Conservation (phyloP, 345 rosid species). For the Salix suchowensis region DNA sequence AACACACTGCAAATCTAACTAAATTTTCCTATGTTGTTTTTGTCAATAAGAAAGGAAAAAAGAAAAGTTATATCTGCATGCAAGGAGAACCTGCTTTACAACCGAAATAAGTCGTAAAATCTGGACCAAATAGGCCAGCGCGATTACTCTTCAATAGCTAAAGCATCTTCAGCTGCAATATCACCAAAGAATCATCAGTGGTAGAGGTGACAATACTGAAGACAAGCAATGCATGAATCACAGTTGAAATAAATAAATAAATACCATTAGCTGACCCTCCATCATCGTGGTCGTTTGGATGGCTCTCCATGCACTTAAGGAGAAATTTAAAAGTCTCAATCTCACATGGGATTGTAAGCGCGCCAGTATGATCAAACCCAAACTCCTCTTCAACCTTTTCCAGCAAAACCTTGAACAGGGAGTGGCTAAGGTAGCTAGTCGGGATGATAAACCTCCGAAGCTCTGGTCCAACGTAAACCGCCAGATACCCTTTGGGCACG, state of each 20-base stretch:
- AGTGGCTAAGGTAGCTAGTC: conserved; percentile 75
- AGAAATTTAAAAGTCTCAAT: conserved; percentile 93
- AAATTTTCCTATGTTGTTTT: conserved; percentile 23
- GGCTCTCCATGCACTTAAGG: conserved; percentile 71
- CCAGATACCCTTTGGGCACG: conserved; percentile 86
- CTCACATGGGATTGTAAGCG: conserved; percentile 88
- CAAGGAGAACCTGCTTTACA: conserved; percentile 28
- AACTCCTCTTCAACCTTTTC: conserved; percentile 91
- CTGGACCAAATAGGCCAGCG: conserved; percentile 13
- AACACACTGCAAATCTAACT: conserved; percentile 28
- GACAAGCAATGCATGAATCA: not conserved
- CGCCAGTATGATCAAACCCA: conserved; percentile 83
- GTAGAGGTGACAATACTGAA: not conserved
- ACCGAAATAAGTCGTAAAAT: conserved; percentile 21
- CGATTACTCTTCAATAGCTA: conserved; percentile 24
- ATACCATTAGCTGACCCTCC: conserved; percentile 30
- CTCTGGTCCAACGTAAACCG: conserved; percentile 88
- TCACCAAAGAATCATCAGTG: conserved; percentile 6
- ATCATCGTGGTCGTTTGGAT: conserved; percentile 37
- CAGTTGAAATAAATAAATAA: not conserved
- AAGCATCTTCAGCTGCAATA: conserved; percentile 39
- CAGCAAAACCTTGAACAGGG: conserved; percentile 76
- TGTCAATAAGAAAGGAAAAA: conserved; percentile 9
- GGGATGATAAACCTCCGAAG: conserved; percentile 92
- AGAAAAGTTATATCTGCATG: conserved; percentile 22